Conservation (phyloP, 805 yeast genomes). For the Ogataea thermomethanolica region DNA sequence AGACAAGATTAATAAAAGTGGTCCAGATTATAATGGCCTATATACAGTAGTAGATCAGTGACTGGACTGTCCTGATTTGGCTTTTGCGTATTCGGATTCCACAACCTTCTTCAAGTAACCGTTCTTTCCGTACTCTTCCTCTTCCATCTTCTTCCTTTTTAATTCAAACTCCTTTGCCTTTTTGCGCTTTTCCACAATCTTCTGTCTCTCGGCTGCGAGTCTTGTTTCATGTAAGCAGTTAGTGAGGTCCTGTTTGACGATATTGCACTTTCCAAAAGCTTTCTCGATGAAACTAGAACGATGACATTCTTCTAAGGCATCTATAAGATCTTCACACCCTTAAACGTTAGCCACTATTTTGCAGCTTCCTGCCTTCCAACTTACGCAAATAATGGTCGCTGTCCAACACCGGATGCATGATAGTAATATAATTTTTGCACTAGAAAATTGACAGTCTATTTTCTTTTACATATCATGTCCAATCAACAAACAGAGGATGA, state of each 20-base stretch:
- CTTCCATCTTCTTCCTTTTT: constrained; percentile 60
- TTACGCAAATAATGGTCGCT: constrained; percentile 30
- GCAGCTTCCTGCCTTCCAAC: constrained; percentile 9
- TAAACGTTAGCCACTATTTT: background rate
- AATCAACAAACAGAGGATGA: constrained; percentile 49
- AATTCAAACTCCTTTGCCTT: constrained; percentile 52
- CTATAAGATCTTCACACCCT: constrained; percentile 79
- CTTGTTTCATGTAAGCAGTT: constrained; percentile 81
- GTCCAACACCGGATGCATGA: constrained; percentile 33
- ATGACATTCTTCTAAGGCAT: constrained; percentile 89
- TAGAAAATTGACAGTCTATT: constrained; percentile 1
- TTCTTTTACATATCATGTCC: constrained; percentile 8
- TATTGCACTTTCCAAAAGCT: constrained; percentile 81
- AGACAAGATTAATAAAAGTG: constrained; percentile 74
- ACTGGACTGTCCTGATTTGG: constrained; percentile 1
- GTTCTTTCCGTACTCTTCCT: constrained; percentile 78
- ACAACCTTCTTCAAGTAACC: constrained; percentile 62
- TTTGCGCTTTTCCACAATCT: constrained; percentile 49
- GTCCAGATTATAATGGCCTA: background rate
- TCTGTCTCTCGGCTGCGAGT: constrained; percentile 54
- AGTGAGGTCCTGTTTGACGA: constrained; percentile 72
- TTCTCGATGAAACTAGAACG: constrained; percentile 61
- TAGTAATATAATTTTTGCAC: constrained; percentile 7
- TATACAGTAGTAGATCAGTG: constrained; percentile 1
- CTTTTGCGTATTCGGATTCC: constrained; percentile 42